phyloP scores from a whole-genome alignment of 495 filamentous ascomycete species.

The Sphaerosporella brunnea region DNA sequence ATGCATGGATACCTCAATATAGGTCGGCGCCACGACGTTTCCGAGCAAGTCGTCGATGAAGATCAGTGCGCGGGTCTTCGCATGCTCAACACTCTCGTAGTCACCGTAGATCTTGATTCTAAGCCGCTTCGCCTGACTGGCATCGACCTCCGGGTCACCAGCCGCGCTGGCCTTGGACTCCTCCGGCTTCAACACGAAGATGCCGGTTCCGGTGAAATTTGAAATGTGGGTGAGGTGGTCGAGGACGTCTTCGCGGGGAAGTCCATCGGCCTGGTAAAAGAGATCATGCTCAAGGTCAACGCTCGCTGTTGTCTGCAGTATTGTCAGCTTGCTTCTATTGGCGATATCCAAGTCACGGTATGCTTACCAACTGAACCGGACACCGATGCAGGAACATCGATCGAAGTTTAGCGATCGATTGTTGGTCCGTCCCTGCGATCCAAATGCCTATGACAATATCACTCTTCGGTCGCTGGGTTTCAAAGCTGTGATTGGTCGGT shows the following conservation, averaged over 20 bases:
- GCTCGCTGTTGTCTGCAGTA: slow-evolving; percentile 62
- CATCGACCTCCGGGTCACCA: slow-evolving; percentile 40
- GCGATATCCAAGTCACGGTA: not conserved
- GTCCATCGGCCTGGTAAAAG: slow-evolving; percentile 57
- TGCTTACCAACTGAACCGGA: slow-evolving; percentile 19
- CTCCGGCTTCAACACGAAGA: slow-evolving; percentile 81
- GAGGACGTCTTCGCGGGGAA: slow-evolving; percentile 50
- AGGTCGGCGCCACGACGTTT: slow-evolving; percentile 63
- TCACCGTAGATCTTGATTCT: slow-evolving; percentile 89
- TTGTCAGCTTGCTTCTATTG: not conserved
- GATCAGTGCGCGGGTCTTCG: slow-evolving; percentile 86
- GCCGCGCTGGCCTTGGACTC: slow-evolving; percentile 35
- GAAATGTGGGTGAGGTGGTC: slow-evolving; percentile 71
- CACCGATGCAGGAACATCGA: not conserved
- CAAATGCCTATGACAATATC: slow-evolving; percentile 4
- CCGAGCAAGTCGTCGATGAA: slow-evolving; percentile 95
- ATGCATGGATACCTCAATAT: slow-evolving; percentile 73
- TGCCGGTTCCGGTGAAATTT: slow-evolving; percentile 76
- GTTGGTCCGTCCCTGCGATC: not conserved
- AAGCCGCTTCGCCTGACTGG: slow-evolving; percentile 58
- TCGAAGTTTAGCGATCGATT: not conserved
- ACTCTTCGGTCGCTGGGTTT: not conserved
- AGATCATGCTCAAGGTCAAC: slow-evolving; percentile 82
- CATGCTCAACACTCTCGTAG: slow-evolving; percentile 85
- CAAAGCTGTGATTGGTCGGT: not conserved